Percentiles rank a stretch among this genome's conserved stretches.
Evolutionary conservation across 441 rosid genomes (phyloP).

Genomic region (Bruguiera hainesii): DNA sequence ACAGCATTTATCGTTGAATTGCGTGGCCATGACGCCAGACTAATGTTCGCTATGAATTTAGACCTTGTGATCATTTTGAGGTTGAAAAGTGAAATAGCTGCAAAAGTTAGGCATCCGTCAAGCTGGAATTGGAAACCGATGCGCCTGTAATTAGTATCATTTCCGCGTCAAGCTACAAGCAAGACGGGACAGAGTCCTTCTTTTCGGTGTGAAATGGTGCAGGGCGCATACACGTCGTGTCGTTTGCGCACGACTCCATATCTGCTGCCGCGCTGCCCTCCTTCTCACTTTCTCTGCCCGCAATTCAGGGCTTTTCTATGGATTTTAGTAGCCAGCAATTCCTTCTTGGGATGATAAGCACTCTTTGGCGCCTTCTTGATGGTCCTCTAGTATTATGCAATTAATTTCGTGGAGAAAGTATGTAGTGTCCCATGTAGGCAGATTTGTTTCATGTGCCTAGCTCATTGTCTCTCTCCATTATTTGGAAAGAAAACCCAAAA

Average conservation of each 20-base stretch:
- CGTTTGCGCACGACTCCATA: conserved; percentile 15
- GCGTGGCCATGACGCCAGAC: no score
- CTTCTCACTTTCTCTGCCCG: neutral
- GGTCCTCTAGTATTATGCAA: neutral
- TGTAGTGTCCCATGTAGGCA: neutral
- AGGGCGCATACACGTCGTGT: conserved; percentile 17
- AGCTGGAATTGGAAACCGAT: no score
- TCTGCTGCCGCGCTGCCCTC: neutral
- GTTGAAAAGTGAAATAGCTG: neutral
- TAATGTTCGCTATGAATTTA: no score
- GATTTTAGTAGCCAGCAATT: neutral
- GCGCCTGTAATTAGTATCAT: no score
- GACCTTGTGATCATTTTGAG: no score
- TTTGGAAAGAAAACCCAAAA: neutral
- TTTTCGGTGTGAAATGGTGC: conserved; percentile 20
- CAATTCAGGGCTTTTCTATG: neutral
- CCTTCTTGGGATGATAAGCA: neutral
- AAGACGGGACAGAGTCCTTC: no score
- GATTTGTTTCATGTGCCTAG: neutral
- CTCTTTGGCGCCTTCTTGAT: neutral
- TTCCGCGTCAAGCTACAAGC: no score
- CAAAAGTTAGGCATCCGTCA: neutral
- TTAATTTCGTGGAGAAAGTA: neutral
- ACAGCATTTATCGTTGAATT: no score
- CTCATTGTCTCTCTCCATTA: neutral